phyloP scores from a whole-genome alignment of 2,329 filamentous ascomycete species.

The Pseudopyricularia javanii region DNA sequence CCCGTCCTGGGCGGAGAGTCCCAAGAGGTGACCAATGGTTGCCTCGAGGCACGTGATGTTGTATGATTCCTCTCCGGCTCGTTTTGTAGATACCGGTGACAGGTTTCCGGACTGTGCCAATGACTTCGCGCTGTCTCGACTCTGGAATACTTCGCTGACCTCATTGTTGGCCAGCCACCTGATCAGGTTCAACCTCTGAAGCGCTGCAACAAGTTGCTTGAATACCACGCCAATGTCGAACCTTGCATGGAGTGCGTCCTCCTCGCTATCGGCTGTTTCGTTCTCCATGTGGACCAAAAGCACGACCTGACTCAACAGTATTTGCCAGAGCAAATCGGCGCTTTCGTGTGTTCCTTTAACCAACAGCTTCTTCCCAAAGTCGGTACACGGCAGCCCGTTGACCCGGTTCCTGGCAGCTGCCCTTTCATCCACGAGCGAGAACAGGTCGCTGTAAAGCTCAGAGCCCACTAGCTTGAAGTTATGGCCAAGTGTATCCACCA shows the following conservation, averaged over 20 bases:
- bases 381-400: slow-evolving; percentile 45
- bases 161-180: slow-evolving; percentile 54
- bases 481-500: slow-evolving; percentile 57
- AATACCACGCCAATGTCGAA: slow-evolving; percentile 61
- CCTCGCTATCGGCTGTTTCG: slow-evolving; percentile 48
- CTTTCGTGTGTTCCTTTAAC: slow-evolving; percentile 71
- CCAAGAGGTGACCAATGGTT: slow-evolving; percentile 50
- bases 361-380: slow-evolving; percentile 64
- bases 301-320: slow-evolving; percentile 72
- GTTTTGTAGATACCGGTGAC: slow-evolving; percentile 10
- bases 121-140: background rate
- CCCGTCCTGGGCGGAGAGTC: slow-evolving; percentile 41
- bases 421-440: slow-evolving; percentile 30
- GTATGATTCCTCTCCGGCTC: slow-evolving; percentile 22
- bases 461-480: slow-evolving; percentile 47
- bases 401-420: slow-evolving; percentile 32
- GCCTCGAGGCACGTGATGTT: slow-evolving; percentile 47
- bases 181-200: slow-evolving; percentile 64
- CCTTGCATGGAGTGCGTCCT: slow-evolving; percentile 46
- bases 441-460: slow-evolving; percentile 39
- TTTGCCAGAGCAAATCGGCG: slow-evolving; percentile 56
- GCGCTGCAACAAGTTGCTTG: slow-evolving; percentile 53
- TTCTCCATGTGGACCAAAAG: slow-evolving; percentile 79
- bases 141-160: slow-evolving; percentile 29
- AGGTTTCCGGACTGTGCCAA: background rate